Evolutionary conservation across 441 rosid species (phyloP).

Genomic region (Melastoma candidum): DNA sequence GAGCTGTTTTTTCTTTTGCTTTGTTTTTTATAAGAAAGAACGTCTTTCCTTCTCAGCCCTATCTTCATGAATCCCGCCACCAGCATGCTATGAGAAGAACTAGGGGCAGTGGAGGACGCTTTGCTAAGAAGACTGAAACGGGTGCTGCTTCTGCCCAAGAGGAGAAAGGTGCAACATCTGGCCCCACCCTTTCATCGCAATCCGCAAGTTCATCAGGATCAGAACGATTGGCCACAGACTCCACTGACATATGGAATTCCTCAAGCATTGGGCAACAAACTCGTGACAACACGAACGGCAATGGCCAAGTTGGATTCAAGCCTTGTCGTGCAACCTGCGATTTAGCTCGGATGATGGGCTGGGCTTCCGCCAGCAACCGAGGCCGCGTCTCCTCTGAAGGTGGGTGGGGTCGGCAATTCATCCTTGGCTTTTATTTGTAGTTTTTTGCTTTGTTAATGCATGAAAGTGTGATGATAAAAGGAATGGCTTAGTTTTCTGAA

Average conservation of each 20-base stretch:
- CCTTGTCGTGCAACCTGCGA: constrained; percentile 1
- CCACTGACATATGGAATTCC: constrained; percentile 56
- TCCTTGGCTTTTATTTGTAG: constrained; percentile 66
- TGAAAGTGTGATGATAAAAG: constrained; percentile 3
- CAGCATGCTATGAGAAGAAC: constrained; percentile 96
- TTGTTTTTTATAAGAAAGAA: too few relatives aligned
- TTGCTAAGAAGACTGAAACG: constrained; percentile 59
- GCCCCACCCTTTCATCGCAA: constrained; percentile 31
- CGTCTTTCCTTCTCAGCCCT: constrained; percentile 43
- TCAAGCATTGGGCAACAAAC: constrained; percentile 22
- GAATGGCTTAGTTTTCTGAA: constrained; percentile 3
- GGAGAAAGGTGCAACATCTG: constrained; percentile 28
- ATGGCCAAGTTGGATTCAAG: constrained; percentile 28
- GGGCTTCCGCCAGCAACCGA: constrained; percentile 37
- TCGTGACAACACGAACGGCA: constrained; percentile 21
- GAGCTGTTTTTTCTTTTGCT: too few relatives aligned
- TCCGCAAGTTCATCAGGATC: constrained; percentile 64
- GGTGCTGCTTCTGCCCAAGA: constrained; percentile 22
- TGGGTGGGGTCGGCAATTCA: constrained; percentile 68
- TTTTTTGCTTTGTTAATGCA: constrained; percentile 2
- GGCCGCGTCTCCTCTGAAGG: constrained; percentile 45
- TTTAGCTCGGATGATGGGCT: too few relatives aligned
- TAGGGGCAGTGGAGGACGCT: constrained; percentile 84
- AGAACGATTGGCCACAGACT: constrained; percentile 51
- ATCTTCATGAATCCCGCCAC: constrained; percentile 97